These are phyloP conservation scores for Plasmodium vivax DNA, from an alignment of 169 alveolate genomes.

Conservation along the genomic window DNA sequence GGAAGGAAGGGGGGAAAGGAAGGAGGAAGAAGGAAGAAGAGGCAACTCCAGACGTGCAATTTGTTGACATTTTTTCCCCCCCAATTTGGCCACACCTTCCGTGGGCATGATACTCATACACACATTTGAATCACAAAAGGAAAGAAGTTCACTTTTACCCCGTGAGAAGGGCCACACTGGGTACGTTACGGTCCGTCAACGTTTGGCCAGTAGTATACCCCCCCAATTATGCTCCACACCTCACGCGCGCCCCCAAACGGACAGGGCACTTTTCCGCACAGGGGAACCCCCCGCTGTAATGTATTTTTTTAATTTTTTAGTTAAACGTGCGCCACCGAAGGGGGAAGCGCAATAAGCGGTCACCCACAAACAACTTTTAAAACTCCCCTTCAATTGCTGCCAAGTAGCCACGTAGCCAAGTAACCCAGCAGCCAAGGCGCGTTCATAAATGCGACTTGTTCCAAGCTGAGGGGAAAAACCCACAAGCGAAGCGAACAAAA, in stretches of 20 bases:
- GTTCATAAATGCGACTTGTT: neutral
- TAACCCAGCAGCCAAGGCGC: neutral
- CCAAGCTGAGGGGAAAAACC: neutral
- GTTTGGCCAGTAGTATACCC: neutral
- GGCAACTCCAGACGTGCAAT: neutral
- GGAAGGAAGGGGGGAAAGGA: neutral
- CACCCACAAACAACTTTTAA: neutral
- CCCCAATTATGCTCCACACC: neutral
- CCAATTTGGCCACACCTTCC: neutral
- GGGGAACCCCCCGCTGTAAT: neutral
- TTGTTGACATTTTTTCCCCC: slow-evolving; percentile 1
- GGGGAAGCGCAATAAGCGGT: neutral
- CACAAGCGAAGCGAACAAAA: neutral
- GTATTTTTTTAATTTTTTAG: neutral
- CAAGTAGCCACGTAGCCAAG: too few species aligned
- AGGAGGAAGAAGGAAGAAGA: neutral
- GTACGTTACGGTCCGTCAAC: neutral
- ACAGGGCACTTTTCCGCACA: neutral
- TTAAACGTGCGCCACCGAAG: neutral
- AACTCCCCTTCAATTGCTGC: neutral
- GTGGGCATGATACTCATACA: neutral
- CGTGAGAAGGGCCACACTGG: neutral
- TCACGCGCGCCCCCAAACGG: neutral
- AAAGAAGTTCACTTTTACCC: neutral
- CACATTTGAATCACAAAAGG: neutral